Base-by-base conservation (phyloP, 2,329 filamentous ascomycete genomes). In the Neonectria neomacrospora region DNA sequence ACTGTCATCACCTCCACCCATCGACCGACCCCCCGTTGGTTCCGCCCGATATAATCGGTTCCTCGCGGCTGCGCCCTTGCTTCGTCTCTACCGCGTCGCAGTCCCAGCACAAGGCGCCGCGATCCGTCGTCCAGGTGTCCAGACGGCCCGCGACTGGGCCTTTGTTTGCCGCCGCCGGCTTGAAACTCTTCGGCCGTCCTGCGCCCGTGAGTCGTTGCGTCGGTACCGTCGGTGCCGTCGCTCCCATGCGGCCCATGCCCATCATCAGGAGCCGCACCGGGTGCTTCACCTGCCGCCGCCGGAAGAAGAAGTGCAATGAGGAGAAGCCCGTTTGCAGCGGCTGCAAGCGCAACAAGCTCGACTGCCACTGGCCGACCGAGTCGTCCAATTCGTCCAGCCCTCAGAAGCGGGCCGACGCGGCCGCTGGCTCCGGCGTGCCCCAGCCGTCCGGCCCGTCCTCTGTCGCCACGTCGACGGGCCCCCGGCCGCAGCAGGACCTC, bases 231-330 rank as follows among this genome's bases (percentile, higher is more conserved):
- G 23, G 3, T 26, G 23, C 6, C 23, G 23, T 26, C 23, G 3
- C 23, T 26, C 23, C 23, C 18, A 75, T 76, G 73, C 69, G 74
- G 56, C 71, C 72, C 44, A 74, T 74, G 67, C 76, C 76, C 63
- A 77, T 78, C 63, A 77, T 79, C 58, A 71, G 77, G 63, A 75
- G 72, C 65, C 70, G 79, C 67, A 78, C 80, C 16, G 81, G 81
- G 61, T 84, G 82, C 74, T 76, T 83, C 72, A 83, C 81, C 28
- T 84, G 82, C 74, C 80, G 82, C 65, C 81, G 83, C 39, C 79
- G 83, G 63, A 86, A 86, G 74, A 85, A 85, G 67, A 81, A 83
- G 67, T 87, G 84, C 71, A 83, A 86, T 67, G 84, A 86, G 74
- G 79, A 81, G 65, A 80, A 82, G 61, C 84, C 85, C 7, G 73